Evolutionary conservation across 371 early-diverging fungal genomes (phyloP), one percentile per base, ranked within the genome.

Genomic region (Mortierella sp.): DNA sequence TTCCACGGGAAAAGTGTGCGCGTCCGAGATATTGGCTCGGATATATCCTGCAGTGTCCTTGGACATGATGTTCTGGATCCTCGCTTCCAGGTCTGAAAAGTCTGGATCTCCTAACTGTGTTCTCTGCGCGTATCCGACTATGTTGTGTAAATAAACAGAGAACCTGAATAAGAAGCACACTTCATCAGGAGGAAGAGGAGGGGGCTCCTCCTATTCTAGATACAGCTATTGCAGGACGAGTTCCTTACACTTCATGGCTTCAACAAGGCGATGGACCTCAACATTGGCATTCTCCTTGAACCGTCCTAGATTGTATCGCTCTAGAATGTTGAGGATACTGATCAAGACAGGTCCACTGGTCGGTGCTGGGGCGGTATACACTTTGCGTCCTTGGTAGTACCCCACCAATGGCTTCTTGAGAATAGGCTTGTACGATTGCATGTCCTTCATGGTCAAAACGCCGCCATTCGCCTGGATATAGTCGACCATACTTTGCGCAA

Each of bases 291-390:
- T 71, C 0, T 90, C 89, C 19, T 90, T 61, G 48, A 52, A 81
- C 4, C 78, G 67, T 3, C 82, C 78, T 13, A 95, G 80, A 58
- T 91, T 83, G 67, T 82, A 96, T 24, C 90, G 88, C 73, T 98
- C 98, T 50, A 97, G 67, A 31, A 96, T 85, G 59, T 98, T 97
- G 49, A 98, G 84, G 31, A 95, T 86, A 71, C 89, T 87, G 31
- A 96, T 61, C 18, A 98, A 69, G 7, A 97, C 82, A 6, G 94
- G 87, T 0, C 97, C 97, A 54, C 91, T 90, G 16, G 93, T 89
- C 1, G 98, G 96, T 13, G 89, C 83, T 27, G 88, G 81, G 18
- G 87, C 78, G 10, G 91, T 90, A 27, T 87, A 64, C 14, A 80
- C 26, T 56, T 89, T 88, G 47, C 86, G 86, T 3, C 94, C 95